Evolutionary conservation across 2,329 filamentous ascomycete genomes (phyloP), one percentile per base, ranked within the genome.

Genomic region (Rhynchosporium graminicola): DNA sequence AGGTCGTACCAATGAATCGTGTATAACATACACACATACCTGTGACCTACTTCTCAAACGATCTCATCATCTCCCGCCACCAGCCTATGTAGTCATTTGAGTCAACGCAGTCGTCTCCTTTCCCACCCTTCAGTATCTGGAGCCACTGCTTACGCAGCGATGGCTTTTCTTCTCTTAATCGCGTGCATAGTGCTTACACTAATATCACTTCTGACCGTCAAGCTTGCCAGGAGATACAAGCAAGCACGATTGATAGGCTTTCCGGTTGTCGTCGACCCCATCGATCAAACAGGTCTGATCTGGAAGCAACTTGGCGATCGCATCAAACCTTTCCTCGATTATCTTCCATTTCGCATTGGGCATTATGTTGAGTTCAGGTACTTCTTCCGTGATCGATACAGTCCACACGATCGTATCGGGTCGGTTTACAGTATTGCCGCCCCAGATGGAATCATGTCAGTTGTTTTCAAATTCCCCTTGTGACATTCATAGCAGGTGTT

Each of bases 221-320:
- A 36, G 12, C 20, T 61, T 13, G 26, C 31, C 29, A 52, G 57
- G 9, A 54, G 48, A 31, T 66, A 66, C 38, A n/a, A 60, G 15
- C 42, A 62, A 36, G 64, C 62, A 38, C 50, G 59, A 8, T 61
- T 54, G 45, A 58, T 66, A 38, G 63, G 65, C 4, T 56, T 66
- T 36, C 64, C 65, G 8, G 58, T 66, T 2, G 33, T 67, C 48
- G 29, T 64, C 31, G 62, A 51, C 5, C 65, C 64, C 3, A 28
- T 67, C 33, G 36, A 42, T 4, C 48, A 56, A 2, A 28, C 59
- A 4, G 59, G 55, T 33, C 59, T 52, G 26, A 26, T 67, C 15
- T 64, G 60, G 62, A 43, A 45, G 2, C 47, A 64, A 9, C n/a
- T 36, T 26, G 59, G 54, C 40, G 26, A 50, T 12, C 58, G 45